Percentiles rank a stretch among this genome's conserved stretches.
Evolutionary conservation across 1,139 yeast genomes (phyloP).

Genomic region (Lodderomyces beijingensis): DNA sequence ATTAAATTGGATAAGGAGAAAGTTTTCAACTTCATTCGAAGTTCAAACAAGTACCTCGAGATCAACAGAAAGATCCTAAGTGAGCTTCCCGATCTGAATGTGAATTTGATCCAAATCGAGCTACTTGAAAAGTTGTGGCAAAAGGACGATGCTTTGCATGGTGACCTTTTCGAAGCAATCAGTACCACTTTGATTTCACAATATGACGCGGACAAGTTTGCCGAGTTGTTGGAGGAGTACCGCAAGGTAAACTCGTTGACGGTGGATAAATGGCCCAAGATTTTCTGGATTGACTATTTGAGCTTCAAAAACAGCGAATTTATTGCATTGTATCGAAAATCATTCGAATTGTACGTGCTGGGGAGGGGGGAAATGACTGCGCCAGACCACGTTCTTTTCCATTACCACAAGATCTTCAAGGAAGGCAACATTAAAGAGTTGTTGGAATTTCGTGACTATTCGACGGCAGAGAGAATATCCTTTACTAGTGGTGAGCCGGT

Average conservation of each 20-base stretch:
- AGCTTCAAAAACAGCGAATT: conserved; percentile 16
- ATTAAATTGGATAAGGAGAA: conserved; percentile 24
- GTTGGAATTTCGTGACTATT: conserved; percentile 21
- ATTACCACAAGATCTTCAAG: conserved; percentile 9
- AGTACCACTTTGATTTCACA: conserved; percentile 11
- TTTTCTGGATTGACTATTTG: conserved; percentile 36
- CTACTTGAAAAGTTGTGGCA: conserved; percentile 29
- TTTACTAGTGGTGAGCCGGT: not conserved
- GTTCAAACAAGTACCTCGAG: conserved; percentile 21
- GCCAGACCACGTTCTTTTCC: conserved; percentile 6
- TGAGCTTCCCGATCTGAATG: conserved; percentile 26
- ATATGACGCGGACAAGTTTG: conserved; percentile 19
- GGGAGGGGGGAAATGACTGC: conserved; percentile 1
- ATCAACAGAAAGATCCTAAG: conserved; percentile 31
- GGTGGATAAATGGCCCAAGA: conserved; percentile 33
- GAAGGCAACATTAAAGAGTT: conserved; percentile 4
- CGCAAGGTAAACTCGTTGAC: conserved; percentile 26
- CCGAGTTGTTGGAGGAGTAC: conserved; percentile 25
- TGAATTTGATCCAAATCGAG: conserved; percentile 30
- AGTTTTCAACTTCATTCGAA: conserved; percentile 30
- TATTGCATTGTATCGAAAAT: conserved; percentile 28
- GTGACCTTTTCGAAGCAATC: conserved; percentile 15
- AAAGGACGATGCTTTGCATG: conserved; percentile 12
- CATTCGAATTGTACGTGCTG: conserved; percentile 21
- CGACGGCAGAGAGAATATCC: conserved; percentile 31